These are phyloP conservation scores for Ilex paraguariensis DNA, from an alignment of 305 asterid genomes.

Conservation along the genomic window DNA sequence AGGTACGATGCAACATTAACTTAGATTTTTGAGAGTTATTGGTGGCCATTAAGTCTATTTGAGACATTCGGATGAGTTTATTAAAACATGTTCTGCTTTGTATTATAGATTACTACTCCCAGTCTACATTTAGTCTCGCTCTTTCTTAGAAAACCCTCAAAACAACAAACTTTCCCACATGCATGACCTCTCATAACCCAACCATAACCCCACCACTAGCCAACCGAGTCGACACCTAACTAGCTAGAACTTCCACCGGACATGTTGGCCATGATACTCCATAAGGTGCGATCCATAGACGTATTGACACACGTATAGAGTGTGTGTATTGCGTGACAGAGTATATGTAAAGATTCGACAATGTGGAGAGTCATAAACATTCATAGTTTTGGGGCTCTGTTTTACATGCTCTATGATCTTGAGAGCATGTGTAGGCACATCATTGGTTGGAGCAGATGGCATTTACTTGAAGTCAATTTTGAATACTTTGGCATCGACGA, in stretches of 20 bases:
- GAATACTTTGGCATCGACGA: slow-evolving; percentile 19
- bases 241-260: slow-evolving; percentile 1
- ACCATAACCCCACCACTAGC: too few species aligned
- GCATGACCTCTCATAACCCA: too few species aligned
- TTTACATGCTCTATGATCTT: not conserved
- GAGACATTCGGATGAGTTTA: too few species aligned
- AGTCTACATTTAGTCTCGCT: too few species aligned
- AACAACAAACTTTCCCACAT: too few species aligned
- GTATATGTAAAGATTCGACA: slow-evolving; percentile 25
- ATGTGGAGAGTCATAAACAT: slow-evolving; percentile 38
- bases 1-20: too few species aligned
- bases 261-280: slow-evolving; percentile 28
- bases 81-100: too few species aligned
- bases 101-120: too few species aligned
- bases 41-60: too few species aligned
- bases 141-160: too few species aligned
- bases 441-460: slow-evolving; percentile 17
- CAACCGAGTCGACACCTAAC: slow-evolving; percentile 23
- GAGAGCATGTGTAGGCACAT: slow-evolving; percentile 15
- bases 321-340: slow-evolving; percentile 34
- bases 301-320: slow-evolving; percentile 23
- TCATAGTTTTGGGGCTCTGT: not conserved
- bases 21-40: too few species aligned
- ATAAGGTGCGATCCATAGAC: slow-evolving; percentile 12
- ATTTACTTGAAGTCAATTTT: slow-evolving; percentile 21